Conservation (phyloP, 2,329 filamentous ascomycete genomes). For the Talaromyces sp. region DNA sequence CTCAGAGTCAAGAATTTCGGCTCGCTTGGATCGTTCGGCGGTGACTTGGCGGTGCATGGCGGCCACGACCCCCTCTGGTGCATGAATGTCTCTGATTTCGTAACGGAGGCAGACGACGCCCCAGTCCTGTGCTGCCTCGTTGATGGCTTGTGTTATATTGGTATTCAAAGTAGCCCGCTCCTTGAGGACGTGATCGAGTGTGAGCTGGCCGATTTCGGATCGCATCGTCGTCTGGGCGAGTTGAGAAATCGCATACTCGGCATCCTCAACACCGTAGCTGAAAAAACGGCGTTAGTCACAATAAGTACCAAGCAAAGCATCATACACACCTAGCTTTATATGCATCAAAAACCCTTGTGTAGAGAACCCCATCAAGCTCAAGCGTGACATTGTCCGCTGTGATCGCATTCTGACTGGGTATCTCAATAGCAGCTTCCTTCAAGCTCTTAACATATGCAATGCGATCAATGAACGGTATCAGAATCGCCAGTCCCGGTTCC, state of each 20-base stretch:
- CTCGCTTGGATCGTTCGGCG: slow-evolving; percentile 92
- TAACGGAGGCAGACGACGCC: slow-evolving; percentile 94
- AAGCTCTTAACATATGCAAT: slow-evolving; percentile 98
- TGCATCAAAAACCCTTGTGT: slow-evolving; percentile 93
- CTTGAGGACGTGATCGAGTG: slow-evolving; percentile 95
- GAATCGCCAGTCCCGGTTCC: slow-evolving; percentile 81
- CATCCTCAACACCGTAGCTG: slow-evolving; percentile 96
- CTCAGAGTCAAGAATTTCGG: slow-evolving; percentile 95
- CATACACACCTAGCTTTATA: slow-evolving; percentile 82
- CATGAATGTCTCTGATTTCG: slow-evolving; percentile 97
- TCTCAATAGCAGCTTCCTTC: slow-evolving; percentile 95
- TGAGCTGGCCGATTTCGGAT: slow-evolving; percentile 93
- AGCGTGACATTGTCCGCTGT: slow-evolving; percentile 98
- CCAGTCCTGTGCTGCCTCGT: slow-evolving; percentile 95
- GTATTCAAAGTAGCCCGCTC: slow-evolving; percentile 94
- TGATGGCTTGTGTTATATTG: slow-evolving; percentile 98
- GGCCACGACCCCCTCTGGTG: slow-evolving; percentile 85
- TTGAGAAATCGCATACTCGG: slow-evolving; percentile 97
- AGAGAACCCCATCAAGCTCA: slow-evolving; percentile 91
- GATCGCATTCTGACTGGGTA: slow-evolving; percentile 95
- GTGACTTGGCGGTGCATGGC: slow-evolving; percentile 99
- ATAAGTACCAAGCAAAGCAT: neutral
- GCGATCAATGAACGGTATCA: slow-evolving; percentile 87
- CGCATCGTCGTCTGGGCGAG: slow-evolving; percentile 99
- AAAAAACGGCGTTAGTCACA: slow-evolving; percentile 4